Conservation (phyloP, 1,139 yeast species). For the Cylindricascospora bacillispora region DNA sequence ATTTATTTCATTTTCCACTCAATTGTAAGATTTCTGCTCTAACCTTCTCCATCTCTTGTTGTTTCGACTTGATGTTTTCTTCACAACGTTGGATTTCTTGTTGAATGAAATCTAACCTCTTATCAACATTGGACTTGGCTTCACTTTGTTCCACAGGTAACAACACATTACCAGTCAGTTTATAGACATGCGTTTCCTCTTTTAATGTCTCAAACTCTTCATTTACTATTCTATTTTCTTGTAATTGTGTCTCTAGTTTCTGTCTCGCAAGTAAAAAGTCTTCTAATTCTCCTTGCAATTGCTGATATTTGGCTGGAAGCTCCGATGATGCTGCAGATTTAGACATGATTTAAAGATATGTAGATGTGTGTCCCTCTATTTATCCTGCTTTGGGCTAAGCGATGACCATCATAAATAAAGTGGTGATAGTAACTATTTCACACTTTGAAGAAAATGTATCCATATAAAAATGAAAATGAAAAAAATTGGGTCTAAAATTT, state of each 20-base stretch:
- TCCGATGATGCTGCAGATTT: conserved; percentile 14
- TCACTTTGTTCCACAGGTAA: conserved; percentile 78
- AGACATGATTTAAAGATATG: too few species aligned
- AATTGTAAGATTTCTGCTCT: conserved; percentile 39
- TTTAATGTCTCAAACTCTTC: conserved; percentile 58
- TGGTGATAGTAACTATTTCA: too few species aligned
- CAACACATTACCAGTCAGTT: conserved; percentile 83
- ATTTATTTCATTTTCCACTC: too few species aligned
- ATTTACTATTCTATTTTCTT: conserved; percentile 86
- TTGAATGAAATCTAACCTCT: conserved; percentile 77
- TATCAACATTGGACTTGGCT: conserved; percentile 70
- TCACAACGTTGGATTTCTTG: conserved; percentile 66
- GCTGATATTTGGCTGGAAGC: conserved; percentile 18
- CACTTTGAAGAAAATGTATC: too few species aligned
- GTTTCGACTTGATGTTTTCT: conserved; percentile 39
- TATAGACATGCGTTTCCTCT: conserved; percentile 61
- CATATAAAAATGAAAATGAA: too few species aligned
- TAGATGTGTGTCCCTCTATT: too few species aligned
- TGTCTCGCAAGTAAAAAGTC: conserved; percentile 52
- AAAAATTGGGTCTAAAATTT: too few species aligned
- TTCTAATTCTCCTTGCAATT: conserved; percentile 30
- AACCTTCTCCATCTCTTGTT: conserved; percentile 36
- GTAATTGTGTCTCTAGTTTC: conserved; percentile 63
- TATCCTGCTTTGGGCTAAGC: too few species aligned
- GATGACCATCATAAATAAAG: too few species aligned